These are phyloP conservation scores for Pythium biforme DNA, from an alignment of 352 stramenopile species.

Conservation along the genomic window DNA sequence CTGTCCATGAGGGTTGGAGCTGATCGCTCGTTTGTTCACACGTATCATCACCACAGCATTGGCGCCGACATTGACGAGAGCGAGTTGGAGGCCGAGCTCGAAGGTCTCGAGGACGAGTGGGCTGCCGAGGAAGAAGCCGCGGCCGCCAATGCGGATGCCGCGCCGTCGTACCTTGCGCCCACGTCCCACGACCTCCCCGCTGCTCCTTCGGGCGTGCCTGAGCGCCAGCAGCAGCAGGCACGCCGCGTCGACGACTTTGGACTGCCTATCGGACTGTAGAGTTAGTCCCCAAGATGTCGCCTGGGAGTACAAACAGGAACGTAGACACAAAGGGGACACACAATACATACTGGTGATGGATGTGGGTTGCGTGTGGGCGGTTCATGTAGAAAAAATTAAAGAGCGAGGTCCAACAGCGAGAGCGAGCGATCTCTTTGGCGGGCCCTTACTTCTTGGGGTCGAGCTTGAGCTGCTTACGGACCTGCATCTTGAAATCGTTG, in stretches of 20 bases:
- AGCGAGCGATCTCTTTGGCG: too few relatives aligned
- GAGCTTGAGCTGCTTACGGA: constrained; percentile 86
- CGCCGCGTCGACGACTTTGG: constrained; percentile 72
- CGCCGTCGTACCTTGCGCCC: constrained; percentile 65
- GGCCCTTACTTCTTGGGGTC: constrained; percentile 44
- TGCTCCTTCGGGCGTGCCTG: constrained; percentile 46
- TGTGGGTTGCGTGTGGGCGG: too few relatives aligned
- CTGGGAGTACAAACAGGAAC: too few relatives aligned
- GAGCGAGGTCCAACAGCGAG: too few relatives aligned
- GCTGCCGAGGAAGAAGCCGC: constrained; percentile 70
- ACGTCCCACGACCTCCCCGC: constrained; percentile 54
- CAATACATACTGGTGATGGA: too few relatives aligned
- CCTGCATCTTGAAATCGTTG: constrained; percentile 96
- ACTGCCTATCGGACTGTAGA: constrained; percentile 44
- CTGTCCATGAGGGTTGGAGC: too few relatives aligned
- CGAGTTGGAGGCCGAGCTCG: constrained; percentile 94
- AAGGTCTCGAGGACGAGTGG: constrained; percentile 93
- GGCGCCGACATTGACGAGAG: constrained; percentile 94
- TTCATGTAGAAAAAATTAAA: too few relatives aligned
- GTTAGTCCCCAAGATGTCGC: too few relatives aligned
- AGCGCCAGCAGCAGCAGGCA: constrained; percentile 23
- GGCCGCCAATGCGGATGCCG: constrained; percentile 37
- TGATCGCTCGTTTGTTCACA: too few relatives aligned
- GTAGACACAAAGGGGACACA: too few relatives aligned
- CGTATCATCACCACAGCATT: constrained; percentile 49